Base-by-base conservation (phyloP, 2,329 filamentous ascomycete species). In the Aureobasidium pullulans region DNA sequence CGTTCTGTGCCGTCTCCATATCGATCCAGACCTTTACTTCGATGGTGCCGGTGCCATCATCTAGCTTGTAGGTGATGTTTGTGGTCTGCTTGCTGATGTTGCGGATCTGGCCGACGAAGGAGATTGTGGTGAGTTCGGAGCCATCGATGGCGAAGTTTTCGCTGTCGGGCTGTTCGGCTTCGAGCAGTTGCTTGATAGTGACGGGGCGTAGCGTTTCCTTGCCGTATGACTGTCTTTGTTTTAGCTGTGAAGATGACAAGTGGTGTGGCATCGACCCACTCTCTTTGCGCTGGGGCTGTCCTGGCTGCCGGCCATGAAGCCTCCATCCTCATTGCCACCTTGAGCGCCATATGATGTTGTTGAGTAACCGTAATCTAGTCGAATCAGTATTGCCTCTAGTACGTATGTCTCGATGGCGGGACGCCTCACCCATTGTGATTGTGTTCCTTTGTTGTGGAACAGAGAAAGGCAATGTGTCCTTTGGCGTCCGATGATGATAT, bases 111-210 rank as follows among this genome's bases (percentile, higher is more conserved):
- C 90, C 94, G 62, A 99, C 84, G 66, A 97, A 87, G 32, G 89
- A 93, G 63, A 95, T 78, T 77, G 93, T 82, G 43, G 85, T 86
- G 62, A 92, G 79, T 64, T 87, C 82, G 48, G 80, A 75, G 64
- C 85, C 87, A 75, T 97, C 94, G 68, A 97, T 88, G 64, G 85
- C 85, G 81, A 95, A 94, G 64, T 69, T 65, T 37, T 90, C 86
- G 59, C 85, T 84, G 61, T 86, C 84, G 40, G 86, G 83, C 74
- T 90, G 87, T 64, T 88, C 81, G 64, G 90, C 89, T 64, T 95
- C 90, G 69, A 92, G 79, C 60, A 96, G 83, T 76, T 99, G 94
- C 75, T 96, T 96, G 76, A 97, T 90, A 10, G 94, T 99, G 48
- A 96, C 89, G 1, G 94, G 92, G 46, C 94, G 88, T 56, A 99